Base-by-base conservation (phyloP, 2,329 filamentous ascomycete species). In the Botryotinia narcissicola region DNA sequence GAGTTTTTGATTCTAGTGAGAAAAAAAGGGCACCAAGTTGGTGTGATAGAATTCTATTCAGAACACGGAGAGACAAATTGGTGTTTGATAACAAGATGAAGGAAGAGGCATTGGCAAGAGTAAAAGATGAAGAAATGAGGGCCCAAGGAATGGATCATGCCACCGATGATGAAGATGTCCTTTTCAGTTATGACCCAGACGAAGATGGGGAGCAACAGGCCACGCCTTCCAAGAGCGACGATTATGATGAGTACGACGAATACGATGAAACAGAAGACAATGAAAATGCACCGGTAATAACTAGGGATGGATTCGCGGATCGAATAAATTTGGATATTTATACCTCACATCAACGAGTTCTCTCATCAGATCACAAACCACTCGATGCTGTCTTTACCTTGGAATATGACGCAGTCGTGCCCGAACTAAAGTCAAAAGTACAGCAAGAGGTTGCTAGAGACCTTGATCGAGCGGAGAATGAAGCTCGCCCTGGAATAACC, bases 301-400 rank as follows among this genome's bases (percentile, higher is more conserved):
- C 89, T 0, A 89, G 88, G 75, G 88, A 90, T 37, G 88, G 88
- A 0, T 87, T 86, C 72, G 77, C 82, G 4, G 88, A 91, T 76
- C 83, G 83, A 72, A 86, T 91, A 75, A 82, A 82, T 40, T 82
- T 90, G 48, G 87, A 90, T 72, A 82, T 92, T 73, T 99, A 99
- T 81, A 90, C 91, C 0, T 95, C 95, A 0, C 93, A 98, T 79
- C 96, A 98, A 81, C 88, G 92, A 29, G 91, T 99, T 37, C 88
- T 93, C 25, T 97, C 95, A 0, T 98, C 95, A 0, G 96, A 99
- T 78, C 96, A 99, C 83, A 99, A 99, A 81, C 97, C 96, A 0
- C 84, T 99, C 2, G 89, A 91, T 74, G 93, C 94, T 0, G 85
- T 95, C 0, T 98, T 98, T 80, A 91, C 89, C 0, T 83, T 99